Evolutionary conservation across 176 grass and related monocot species (phyloP).

Genomic region (Hsuehochloa calcarea): DNA sequence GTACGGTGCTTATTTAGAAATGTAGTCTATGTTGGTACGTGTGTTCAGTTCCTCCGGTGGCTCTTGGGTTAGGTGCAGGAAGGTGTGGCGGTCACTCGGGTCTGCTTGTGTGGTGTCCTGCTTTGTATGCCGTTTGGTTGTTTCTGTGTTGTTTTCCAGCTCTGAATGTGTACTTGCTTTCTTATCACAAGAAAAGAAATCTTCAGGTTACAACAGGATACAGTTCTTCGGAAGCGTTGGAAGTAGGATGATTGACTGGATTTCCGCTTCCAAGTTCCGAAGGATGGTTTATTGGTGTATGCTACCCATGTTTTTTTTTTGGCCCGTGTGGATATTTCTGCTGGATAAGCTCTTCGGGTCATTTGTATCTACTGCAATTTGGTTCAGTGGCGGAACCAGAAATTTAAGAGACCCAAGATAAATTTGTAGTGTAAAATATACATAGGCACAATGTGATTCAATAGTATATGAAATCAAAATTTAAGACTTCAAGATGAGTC

Average conservation of each 20-base stretch:
- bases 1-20: constrained; percentile 37
- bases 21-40: not conserved
- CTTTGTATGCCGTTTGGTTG: not conserved
- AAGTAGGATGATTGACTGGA: not conserved
- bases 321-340: not conserved
- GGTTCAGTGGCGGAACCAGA: no score
- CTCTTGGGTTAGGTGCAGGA: constrained; percentile 27
- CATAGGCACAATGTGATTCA: no score
- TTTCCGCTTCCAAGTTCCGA: not conserved
- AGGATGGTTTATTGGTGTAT: not conserved
- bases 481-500: no score
- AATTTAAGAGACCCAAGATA: no score
- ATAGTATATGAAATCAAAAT: no score
- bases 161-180: constrained; percentile 1
- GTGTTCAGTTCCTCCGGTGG: not conserved
- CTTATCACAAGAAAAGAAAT: constrained; percentile 38
- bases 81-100: not conserved
- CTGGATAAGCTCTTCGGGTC: not conserved
- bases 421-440: no score
- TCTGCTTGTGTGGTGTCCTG: not conserved
- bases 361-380: not conserved
- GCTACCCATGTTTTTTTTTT: not conserved
- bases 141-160: constrained; percentile 12
- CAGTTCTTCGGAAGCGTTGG: not conserved
- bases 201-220: not conserved